Evolutionary conservation across 2,329 filamentous ascomycete genomes (phyloP).

Genomic region (Raffaelea deltoideospora): DNA sequence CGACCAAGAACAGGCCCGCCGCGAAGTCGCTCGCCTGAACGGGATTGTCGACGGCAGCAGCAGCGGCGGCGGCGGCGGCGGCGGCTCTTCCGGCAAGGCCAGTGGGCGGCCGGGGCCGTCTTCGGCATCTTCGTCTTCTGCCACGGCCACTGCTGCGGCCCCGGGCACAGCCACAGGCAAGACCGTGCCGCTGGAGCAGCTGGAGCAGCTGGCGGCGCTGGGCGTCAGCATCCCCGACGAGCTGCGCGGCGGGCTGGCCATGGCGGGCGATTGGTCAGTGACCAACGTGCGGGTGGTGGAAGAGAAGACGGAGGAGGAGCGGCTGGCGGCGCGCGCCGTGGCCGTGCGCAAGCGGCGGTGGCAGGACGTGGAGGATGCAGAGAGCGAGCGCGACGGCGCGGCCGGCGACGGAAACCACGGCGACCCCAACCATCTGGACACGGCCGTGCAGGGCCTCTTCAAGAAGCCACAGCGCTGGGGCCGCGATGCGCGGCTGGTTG

Average conservation of each 20-base stretch:
- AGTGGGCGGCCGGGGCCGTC: no score
- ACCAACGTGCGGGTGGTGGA: constrained; percentile 46
- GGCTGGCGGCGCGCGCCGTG: not conserved
- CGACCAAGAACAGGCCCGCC: constrained; percentile 67
- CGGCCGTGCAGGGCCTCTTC: constrained; percentile 41
- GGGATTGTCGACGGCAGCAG: constrained; percentile 53
- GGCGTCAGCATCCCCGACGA: constrained; percentile 73
- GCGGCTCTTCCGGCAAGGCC: not conserved
- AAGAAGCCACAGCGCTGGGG: constrained; percentile 29
- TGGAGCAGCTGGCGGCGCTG: constrained; percentile 75
- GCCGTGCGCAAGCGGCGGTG: constrained; percentile 8
- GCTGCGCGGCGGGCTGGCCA: constrained; percentile 64
- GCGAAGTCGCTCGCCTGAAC: constrained; percentile 75
- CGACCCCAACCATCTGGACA: constrained; percentile 31
- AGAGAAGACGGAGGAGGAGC: constrained; percentile 19
- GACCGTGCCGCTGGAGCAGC: constrained; percentile 60
- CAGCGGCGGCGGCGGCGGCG: constrained; percentile 15
- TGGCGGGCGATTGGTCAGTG: constrained; percentile 78
- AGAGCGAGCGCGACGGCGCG: constrained; percentile 30
- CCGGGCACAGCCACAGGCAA: constrained; percentile 22
- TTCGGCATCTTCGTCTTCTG: constrained; percentile 2
- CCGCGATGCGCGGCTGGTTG: constrained; percentile 32
- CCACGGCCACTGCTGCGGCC: constrained; percentile 5
- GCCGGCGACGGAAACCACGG: not conserved
- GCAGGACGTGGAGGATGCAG: constrained; percentile 10